Conservation (phyloP, 345 rosid genomes). For the Eucalyptus regnans region DNA sequence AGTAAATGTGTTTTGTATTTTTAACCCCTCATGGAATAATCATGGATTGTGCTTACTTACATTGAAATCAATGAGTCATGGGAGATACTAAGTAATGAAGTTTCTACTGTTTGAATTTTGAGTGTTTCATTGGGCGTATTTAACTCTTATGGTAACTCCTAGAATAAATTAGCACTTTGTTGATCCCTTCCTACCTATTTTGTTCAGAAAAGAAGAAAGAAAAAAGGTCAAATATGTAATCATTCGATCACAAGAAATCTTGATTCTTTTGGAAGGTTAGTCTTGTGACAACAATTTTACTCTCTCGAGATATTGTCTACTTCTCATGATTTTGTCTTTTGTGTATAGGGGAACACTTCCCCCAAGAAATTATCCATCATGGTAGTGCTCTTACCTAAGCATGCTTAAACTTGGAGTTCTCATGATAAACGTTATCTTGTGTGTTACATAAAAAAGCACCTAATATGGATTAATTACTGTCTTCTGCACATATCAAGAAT, state of each 20-base stretch:
- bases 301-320: neutral
- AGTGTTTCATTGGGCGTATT: no score
- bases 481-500: neutral
- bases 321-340: neutral
- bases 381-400: neutral
- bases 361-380: neutral
- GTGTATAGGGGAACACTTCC: neutral
- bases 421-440: no score
- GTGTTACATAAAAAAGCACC: neutral
- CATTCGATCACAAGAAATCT: neutral
- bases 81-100: neutral
- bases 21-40: neutral
- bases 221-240: neutral
- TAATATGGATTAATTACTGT: no score
- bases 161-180: neutral
- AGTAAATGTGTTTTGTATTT: neutral
- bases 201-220: neutral
- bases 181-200: neutral
- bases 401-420: neutral
- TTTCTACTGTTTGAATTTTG: neutral
- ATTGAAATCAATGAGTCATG: neutral
- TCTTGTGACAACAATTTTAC: neutral
- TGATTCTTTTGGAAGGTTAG: neutral
- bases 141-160: neutral
- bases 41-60: neutral